These are phyloP conservation scores for Adiantum capillusveneris DNA, from an alignment of 75 land plant species.

Conservation along the genomic window DNA sequence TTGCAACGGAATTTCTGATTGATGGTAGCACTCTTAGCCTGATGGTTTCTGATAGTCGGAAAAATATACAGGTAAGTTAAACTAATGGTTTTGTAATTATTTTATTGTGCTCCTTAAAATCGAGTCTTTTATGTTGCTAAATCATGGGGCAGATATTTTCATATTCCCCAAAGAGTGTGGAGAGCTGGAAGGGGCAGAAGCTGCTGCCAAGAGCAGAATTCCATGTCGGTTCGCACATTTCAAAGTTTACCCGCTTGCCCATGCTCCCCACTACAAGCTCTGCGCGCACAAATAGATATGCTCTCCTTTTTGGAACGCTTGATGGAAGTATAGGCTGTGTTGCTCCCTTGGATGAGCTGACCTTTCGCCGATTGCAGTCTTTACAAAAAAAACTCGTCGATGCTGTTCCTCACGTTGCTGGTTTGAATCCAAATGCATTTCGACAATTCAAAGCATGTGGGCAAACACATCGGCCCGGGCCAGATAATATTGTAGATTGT, in stretches of 20 bases:
- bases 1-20: constrained; percentile 91
- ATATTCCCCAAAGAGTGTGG: constrained; percentile 88
- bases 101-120: not conserved
- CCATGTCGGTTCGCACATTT: constrained; percentile 85
- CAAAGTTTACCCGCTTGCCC: constrained; percentile 77
- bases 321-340: constrained; percentile 94
- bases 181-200: constrained; percentile 99
- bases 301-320: constrained; percentile 82
- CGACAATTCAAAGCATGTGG: constrained; percentile 80
- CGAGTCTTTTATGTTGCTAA: not conserved
- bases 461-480: constrained; percentile 83
- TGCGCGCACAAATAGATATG: constrained; percentile 74
- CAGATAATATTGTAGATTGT: constrained; percentile 90
- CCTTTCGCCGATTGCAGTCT: constrained; percentile 81
- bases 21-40: constrained; percentile 97
- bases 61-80: constrained; percentile 75
- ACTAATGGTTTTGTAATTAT: not conserved
- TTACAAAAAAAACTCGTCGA: constrained; percentile 85
- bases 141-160: constrained; percentile 67
- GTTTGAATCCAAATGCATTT: constrained; percentile 83
- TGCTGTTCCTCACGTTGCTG: constrained; percentile 80
- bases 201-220: constrained; percentile 91
- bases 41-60: constrained; percentile 85
- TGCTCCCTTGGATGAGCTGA: constrained; percentile 92
- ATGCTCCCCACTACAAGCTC: constrained; percentile 70